Evolutionary conservation across 2,329 filamentous ascomycete genomes (phyloP).

Genomic region (Aspergillus sp.): DNA sequence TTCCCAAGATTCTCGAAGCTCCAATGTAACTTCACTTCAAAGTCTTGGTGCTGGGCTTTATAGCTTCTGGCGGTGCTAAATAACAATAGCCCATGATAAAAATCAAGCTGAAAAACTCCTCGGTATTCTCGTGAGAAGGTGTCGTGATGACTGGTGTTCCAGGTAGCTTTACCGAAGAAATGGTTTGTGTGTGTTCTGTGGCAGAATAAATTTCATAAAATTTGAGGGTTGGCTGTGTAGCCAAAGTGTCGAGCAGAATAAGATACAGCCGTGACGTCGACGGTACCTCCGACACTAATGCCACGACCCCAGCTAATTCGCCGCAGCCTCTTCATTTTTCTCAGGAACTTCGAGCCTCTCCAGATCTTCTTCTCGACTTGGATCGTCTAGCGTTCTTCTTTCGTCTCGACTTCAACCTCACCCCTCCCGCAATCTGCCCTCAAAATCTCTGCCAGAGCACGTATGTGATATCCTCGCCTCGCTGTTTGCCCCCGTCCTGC

Average conservation of each 20-base stretch:
- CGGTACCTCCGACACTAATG: constrained; percentile 22
- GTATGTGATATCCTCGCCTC: constrained; percentile 1
- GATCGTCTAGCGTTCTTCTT: constrained; percentile 32
- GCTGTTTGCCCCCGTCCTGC: background rate
- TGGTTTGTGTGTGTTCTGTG: constrained; percentile 6
- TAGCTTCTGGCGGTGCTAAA: background rate
- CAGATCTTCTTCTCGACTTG: constrained; percentile 27
- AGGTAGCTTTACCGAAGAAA: constrained; percentile 2
- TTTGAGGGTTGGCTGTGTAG: background rate
- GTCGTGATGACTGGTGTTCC: background rate
- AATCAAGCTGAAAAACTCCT: background rate
- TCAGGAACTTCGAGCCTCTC: constrained; percentile 21
- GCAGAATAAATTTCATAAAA: constrained; percentile 6
- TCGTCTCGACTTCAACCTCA: constrained; percentile 17
- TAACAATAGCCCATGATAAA: background rate
- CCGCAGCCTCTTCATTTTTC: constrained; percentile 21
- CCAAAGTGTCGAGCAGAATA: background rate
- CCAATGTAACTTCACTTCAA: background rate
- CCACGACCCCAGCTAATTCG: constrained; percentile 32
- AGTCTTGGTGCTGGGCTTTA: background rate
- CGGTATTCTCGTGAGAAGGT: background rate
- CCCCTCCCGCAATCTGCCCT: constrained; percentile 6
- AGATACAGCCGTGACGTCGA: constrained; percentile 9
- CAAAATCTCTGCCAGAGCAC: constrained; percentile 6
- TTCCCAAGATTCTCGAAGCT: constrained; percentile 2